These are phyloP conservation scores for Candida boleticola DNA, from an alignment of 805 yeast genomes.

Conservation along the genomic window DNA sequence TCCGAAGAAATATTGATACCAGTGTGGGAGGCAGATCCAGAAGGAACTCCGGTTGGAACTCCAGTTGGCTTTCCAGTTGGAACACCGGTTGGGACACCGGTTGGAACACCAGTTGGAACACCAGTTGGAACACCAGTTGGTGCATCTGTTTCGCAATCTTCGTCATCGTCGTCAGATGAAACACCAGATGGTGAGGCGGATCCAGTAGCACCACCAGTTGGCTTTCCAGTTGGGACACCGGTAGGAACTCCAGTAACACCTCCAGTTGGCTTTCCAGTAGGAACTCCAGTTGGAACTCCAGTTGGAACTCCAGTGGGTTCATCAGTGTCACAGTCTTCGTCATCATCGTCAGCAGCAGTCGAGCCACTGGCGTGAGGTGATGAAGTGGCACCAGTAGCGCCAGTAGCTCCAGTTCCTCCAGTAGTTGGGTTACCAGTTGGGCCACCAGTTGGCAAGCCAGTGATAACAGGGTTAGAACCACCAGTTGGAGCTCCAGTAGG, in stretches of 20 bases:
- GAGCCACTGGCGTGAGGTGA: not conserved
- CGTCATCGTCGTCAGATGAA: slow-evolving; percentile 7
- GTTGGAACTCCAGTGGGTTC: slow-evolving; percentile 6
- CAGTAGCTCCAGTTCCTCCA: slow-evolving; percentile 5
- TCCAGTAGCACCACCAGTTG: slow-evolving; percentile 2
- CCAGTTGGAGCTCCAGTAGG: slow-evolving; percentile 6
- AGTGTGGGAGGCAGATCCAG: not conserved
- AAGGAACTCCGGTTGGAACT: not conserved
- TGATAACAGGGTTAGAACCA: too few relatives aligned
- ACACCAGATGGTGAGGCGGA: not conserved
- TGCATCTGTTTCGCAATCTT: slow-evolving; percentile 6
- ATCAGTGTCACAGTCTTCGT: slow-evolving; percentile 10
- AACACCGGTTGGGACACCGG: slow-evolving; percentile 4
- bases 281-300: not conserved
- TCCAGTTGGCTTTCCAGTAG: not conserved
- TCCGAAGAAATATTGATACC: slow-evolving; percentile 5
- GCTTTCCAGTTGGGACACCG: not conserved
- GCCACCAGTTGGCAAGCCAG: not conserved
- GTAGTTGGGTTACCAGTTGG: not conserved
- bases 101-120: slow-evolving; percentile 1
- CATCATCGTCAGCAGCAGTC: slow-evolving; percentile 11
- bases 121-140: slow-evolving; percentile 3
- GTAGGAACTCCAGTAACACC: slow-evolving; percentile 3
- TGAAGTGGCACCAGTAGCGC: slow-evolving; percentile 5
- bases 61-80: slow-evolving; percentile 1